Conservation (phyloP, 352 stramenopile species). For the Aphanomyces euteiches region DNA sequence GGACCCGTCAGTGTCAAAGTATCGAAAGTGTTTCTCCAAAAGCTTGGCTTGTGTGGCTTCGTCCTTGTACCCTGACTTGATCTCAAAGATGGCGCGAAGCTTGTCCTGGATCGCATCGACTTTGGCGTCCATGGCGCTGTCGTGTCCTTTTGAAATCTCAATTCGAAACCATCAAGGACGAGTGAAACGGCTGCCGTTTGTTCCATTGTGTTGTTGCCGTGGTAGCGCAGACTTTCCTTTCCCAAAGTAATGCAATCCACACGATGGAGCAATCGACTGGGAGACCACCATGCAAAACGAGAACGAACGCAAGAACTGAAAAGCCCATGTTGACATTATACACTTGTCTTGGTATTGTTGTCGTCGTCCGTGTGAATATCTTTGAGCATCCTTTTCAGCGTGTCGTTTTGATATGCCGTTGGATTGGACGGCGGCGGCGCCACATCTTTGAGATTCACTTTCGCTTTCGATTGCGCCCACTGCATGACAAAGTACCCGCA, state of each 20-base stretch:
- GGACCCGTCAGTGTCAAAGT: slow-evolving; percentile 68
- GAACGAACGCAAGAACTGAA: background rate
- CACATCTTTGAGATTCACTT: slow-evolving; percentile 55
- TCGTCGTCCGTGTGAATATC: slow-evolving; percentile 19
- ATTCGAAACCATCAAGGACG: too few relatives aligned
- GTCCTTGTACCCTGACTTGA: slow-evolving; percentile 72
- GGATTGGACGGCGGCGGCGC: background rate
- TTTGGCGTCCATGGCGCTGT: slow-evolving; percentile 36
- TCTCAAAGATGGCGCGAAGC: slow-evolving; percentile 59
- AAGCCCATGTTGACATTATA: too few relatives aligned
- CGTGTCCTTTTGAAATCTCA: too few relatives aligned
- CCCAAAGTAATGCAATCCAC: too few relatives aligned
- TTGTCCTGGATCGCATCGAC: slow-evolving; percentile 54
- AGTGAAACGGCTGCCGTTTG: too few relatives aligned
- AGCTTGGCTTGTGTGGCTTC: slow-evolving; percentile 46
- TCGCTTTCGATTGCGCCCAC: slow-evolving; percentile 69
- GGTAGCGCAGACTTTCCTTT: too few relatives aligned
- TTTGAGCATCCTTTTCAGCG: slow-evolving; percentile 25
- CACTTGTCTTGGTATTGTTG: too few relatives aligned
- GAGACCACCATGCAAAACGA: background rate
- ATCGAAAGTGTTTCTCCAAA: slow-evolving; percentile 65
- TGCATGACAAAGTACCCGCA: slow-evolving; percentile 91
- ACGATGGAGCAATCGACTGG: background rate
- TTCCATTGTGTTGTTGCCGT: too few relatives aligned
- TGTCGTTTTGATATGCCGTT: slow-evolving; percentile 26